phyloP scores from a whole-genome alignment of 352 stramenopile species.

The Phytophthora citricola region DNA sequence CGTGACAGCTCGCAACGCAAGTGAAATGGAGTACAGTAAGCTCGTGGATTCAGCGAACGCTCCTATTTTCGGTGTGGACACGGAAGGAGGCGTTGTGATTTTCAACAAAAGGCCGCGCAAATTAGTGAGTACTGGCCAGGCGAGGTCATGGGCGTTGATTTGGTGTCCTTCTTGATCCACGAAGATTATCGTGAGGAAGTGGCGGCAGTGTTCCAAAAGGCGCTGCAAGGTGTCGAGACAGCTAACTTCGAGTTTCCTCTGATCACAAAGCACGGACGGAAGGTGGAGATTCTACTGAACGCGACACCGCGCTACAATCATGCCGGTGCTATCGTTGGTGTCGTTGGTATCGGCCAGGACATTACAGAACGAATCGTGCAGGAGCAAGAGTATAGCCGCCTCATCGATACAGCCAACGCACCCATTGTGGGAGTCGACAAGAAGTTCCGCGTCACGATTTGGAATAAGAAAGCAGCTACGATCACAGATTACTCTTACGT shows the following conservation, averaged over 20 bases:
- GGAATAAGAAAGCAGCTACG: constrained; percentile 93
- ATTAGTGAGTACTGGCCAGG: constrained; percentile 89
- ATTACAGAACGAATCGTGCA: constrained; percentile 84
- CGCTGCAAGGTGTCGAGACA: constrained; percentile 69
- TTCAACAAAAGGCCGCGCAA: constrained; percentile 93
- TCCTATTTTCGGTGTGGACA: constrained; percentile 80
- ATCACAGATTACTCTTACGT: constrained; percentile 90
- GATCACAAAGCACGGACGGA: constrained; percentile 77
- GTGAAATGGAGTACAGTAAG: constrained; percentile 74
- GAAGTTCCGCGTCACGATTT: constrained; percentile 86
- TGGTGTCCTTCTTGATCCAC: constrained; percentile 85
- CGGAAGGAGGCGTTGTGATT: constrained; percentile 62
- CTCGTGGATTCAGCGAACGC: constrained; percentile 82
- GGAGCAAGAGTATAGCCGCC: constrained; percentile 81
- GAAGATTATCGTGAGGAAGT: constrained; percentile 75
- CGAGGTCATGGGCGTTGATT: constrained; percentile 86
- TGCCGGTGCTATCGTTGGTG: constrained; percentile 66
- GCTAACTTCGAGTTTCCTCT: constrained; percentile 86
- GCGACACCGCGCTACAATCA: constrained; percentile 73
- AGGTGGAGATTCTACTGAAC: constrained; percentile 83
- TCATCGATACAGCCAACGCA: constrained; percentile 87
- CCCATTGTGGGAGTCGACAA: constrained; percentile 88
- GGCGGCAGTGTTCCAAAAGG: constrained; percentile 71
- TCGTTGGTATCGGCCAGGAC: constrained; percentile 85
- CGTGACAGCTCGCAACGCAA: constrained; percentile 66